phyloP scores from a whole-genome alignment of 108 stramenopile species.

The Pseudonitzschia delicatissima region DNA sequence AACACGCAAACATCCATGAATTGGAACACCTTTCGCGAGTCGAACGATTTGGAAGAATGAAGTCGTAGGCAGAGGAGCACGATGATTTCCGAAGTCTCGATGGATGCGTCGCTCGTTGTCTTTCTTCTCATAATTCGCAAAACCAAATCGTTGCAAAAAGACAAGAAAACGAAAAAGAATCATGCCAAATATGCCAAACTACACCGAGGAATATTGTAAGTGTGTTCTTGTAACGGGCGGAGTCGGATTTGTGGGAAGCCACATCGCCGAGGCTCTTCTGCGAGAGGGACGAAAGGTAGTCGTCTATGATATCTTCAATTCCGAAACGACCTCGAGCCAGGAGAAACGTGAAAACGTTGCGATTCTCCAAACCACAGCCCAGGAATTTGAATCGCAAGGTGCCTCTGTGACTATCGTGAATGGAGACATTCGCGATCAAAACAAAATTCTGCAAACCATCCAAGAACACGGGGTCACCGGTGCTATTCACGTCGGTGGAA shows the following conservation, averaged over 20 bases:
- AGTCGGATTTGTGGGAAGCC: not conserved
- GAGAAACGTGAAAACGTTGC: not conserved
- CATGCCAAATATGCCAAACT: no score
- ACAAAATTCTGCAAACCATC: not conserved
- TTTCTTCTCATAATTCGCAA: no score
- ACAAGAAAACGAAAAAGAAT: no score
- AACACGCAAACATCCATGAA: no score
- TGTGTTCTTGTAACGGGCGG: conserved; percentile 2
- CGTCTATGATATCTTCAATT: conserved; percentile 14
- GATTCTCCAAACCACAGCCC: not conserved
- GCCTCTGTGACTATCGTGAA: not conserved
- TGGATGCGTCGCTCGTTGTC: no score
- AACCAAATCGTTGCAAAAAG: no score
- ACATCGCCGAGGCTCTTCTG: not conserved
- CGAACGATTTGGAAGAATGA: no score
- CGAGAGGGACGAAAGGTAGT: conserved; percentile 4
- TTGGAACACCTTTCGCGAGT: no score
- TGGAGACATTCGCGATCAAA: conserved; percentile 25
- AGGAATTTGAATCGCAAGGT: not conserved
- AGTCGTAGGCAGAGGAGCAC: no score
- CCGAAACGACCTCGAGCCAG: not conserved
- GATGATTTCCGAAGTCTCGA: no score
- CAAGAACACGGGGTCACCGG: conserved; percentile 9
- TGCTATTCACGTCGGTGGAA: conserved; percentile 19
- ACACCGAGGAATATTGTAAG: conserved; percentile 9